phyloP scores from a whole-genome alignment of 2,329 filamentous ascomycete species.

The Epichloe festucae region DNA sequence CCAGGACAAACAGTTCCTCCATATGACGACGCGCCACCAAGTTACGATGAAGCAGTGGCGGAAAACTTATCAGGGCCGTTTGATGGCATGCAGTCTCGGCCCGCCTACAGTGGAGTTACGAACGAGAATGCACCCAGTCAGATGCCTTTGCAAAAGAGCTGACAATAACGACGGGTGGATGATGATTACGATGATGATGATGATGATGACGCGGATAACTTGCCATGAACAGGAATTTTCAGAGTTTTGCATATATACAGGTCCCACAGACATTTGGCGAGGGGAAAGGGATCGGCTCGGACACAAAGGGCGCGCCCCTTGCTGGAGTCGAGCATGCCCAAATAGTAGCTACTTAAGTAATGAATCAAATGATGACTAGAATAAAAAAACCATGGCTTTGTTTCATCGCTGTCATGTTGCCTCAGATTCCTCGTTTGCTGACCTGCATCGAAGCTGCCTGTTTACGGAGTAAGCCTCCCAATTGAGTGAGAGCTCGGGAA shows the following conservation, averaged over 20 bases:
- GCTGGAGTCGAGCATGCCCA: not conserved
- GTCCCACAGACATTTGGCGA: not conserved
- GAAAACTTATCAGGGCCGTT: slow-evolving; percentile 58
- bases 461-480: too few relatives aligned
- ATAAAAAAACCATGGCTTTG: not conserved
- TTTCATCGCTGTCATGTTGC: too few relatives aligned
- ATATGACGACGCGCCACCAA: slow-evolving; percentile 74
- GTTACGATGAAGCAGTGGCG: slow-evolving; percentile 87
- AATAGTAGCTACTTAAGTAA: not conserved
- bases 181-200: not conserved
- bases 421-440: too few relatives aligned
- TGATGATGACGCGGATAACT: not conserved
- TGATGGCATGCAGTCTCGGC: slow-evolving; percentile 45
- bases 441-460: too few relatives aligned
- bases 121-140: slow-evolving; percentile 46
- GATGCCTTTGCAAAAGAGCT: slow-evolving; percentile 30
- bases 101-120: slow-evolving; percentile 53
- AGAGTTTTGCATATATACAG: too few relatives aligned
- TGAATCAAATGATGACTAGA: not conserved
- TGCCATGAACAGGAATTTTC: not conserved
- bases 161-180: slow-evolving; percentile 7
- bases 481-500: too few relatives aligned
- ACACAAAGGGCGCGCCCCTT: not conserved
- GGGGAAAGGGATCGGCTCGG: not conserved
- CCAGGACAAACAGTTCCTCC: slow-evolving; percentile 28